These are phyloP conservation scores for Lotmaria passim DNA, from an alignment of 208 protist genomes.

Conservation along the genomic window DNA sequence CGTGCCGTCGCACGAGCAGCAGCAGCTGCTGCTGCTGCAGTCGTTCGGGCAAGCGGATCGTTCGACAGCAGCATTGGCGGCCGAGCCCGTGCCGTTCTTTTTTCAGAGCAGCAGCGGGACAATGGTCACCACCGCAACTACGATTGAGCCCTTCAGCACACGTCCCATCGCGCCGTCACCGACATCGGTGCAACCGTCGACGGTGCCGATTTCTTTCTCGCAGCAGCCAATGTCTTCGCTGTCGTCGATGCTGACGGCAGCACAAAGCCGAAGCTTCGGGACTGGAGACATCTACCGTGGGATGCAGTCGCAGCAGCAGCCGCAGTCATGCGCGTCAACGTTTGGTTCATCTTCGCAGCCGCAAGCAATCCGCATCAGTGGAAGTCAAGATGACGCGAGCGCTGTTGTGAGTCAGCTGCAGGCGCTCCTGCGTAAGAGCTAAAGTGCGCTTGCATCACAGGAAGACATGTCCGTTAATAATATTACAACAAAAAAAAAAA, in stretches of 20 bases:
- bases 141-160: slow-evolving; percentile 35
- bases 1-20: background rate
- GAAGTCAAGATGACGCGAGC: slow-evolving; percentile 24
- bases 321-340: background rate
- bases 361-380: slow-evolving; percentile 28
- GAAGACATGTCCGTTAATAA: background rate
- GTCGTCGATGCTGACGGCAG: background rate
- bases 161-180: slow-evolving; percentile 17
- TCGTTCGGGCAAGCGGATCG: too few species aligned
- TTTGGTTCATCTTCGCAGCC: background rate
- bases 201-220: background rate
- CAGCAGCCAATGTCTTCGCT: background rate
- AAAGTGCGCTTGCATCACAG: background rate
- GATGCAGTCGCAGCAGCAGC: background rate
- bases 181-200: background rate
- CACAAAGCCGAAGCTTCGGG: background rate
- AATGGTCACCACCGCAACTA: background rate
- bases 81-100: slow-evolving; percentile 2
- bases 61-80: background rate
- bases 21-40: too few species aligned
- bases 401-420: slow-evolving; percentile 37
- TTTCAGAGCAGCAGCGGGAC: slow-evolving; percentile 18
- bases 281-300: slow-evolving; percentile 1
- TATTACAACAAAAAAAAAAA: too few species aligned
- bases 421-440: slow-evolving; percentile 23